Conservation (phyloP, 306 rosid species). For the Quercus berberidifolia region DNA sequence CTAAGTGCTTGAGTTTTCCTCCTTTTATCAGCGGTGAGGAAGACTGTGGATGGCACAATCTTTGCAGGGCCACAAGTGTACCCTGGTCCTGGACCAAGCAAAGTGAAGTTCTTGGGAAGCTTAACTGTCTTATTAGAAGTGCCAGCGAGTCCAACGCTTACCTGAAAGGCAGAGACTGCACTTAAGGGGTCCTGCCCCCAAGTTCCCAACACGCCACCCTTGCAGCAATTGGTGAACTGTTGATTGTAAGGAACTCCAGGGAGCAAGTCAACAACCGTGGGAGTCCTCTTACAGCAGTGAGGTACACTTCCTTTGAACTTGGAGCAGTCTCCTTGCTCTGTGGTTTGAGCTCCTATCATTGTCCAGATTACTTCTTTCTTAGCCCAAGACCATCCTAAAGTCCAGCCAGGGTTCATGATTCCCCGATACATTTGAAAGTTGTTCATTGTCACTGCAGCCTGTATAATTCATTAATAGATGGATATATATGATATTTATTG, state of each 20-base stretch:
- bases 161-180: constrained; percentile 69
- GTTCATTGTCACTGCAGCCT: constrained; percentile 78
- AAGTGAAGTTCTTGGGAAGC: constrained; percentile 59
- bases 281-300: constrained; percentile 69
- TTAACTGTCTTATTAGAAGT: constrained; percentile 71
- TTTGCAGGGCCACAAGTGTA: constrained; percentile 73
- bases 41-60: constrained; percentile 53
- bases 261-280: constrained; percentile 62
- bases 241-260: constrained; percentile 72
- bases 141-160: constrained; percentile 68
- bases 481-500: neutral
- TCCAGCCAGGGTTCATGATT: constrained; percentile 72
- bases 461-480: neutral
- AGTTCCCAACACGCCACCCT: constrained; percentile 68
- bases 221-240: constrained; percentile 66
- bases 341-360: constrained; percentile 74
- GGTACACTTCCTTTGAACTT: constrained; percentile 60
- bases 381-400: constrained; percentile 75
- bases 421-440: constrained; percentile 73
- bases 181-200: constrained; percentile 72
- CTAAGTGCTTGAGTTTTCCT: constrained; percentile 68
- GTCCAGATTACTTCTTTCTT: constrained; percentile 72
- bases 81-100: constrained; percentile 75
- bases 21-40: constrained; percentile 50
- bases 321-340: constrained; percentile 83